A percentile compares a stretch with the other conserved stretches of the same genome.
Evolutionary conservation across 148 eudicot species (phyloP).

Genomic region (Arctostaphylos glauca): DNA sequence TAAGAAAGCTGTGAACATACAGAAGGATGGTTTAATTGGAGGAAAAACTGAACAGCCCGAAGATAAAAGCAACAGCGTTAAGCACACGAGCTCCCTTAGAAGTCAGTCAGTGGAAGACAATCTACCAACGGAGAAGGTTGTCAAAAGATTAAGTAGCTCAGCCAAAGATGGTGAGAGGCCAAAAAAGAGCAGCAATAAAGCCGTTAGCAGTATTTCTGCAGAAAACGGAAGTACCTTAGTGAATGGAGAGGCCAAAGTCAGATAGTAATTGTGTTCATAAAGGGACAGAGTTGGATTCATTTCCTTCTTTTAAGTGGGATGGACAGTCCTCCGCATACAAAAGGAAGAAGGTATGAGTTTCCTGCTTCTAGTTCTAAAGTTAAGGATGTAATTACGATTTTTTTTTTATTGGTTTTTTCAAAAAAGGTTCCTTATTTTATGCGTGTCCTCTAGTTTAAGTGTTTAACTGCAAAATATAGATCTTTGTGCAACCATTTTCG

Average conservation of each 20-base stretch:
- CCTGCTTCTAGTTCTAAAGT: background rate
- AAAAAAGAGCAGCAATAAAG: slow-evolving; percentile 44
- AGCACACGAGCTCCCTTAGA: slow-evolving; percentile 22
- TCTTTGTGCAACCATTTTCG: background rate
- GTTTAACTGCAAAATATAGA: background rate
- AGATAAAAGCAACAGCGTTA: slow-evolving; percentile 17
- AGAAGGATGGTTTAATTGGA: slow-evolving; percentile 30
- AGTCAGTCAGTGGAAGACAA: slow-evolving; percentile 26
- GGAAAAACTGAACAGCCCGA: slow-evolving; percentile 30
- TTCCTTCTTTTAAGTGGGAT: background rate
- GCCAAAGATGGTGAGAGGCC: slow-evolving; percentile 33
- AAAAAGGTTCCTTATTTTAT: too few relatives aligned
- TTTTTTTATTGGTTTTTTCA: too few relatives aligned
- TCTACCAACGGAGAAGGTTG: slow-evolving; percentile 39
- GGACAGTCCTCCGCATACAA: background rate
- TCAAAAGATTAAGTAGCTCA: slow-evolving; percentile 33
- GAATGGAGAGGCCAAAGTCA: slow-evolving; percentile 68
- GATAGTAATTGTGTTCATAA: slow-evolving; percentile 23
- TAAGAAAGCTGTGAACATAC: slow-evolving; percentile 25
- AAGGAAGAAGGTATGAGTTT: slow-evolving; percentile 12
- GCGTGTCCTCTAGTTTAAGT: too few relatives aligned
- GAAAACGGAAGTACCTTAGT: slow-evolving; percentile 47
- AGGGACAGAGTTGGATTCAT: background rate
- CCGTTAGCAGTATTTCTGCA: slow-evolving; percentile 24
- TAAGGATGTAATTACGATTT: background rate